phyloP scores from a whole-genome alignment of 1,139 yeast genomes.

The Pichia inconspicua region DNA sequence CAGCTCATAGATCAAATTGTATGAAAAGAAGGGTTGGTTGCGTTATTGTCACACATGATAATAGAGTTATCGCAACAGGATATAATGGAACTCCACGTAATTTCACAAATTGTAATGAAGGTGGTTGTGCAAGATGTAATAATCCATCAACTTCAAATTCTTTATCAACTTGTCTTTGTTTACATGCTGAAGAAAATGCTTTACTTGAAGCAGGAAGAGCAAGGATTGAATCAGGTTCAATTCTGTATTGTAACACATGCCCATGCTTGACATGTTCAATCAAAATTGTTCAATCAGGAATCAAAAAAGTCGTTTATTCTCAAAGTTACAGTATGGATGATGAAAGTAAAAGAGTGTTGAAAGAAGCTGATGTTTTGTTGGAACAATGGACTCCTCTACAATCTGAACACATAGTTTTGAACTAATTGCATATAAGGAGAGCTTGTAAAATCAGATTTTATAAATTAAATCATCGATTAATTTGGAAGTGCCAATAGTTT shows the following conservation, averaged over 20 bases:
- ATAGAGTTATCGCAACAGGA: constrained; percentile 88
- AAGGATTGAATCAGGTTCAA: constrained; percentile 56
- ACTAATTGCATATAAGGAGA: background rate
- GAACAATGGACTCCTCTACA: constrained; percentile 66
- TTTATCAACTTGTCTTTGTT: constrained; percentile 77
- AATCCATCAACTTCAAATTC: constrained; percentile 41
- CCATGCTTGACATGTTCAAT: constrained; percentile 96
- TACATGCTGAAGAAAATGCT: constrained; percentile 97
- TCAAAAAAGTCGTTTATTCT: constrained; percentile 87
- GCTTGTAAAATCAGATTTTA: too few relatives aligned
- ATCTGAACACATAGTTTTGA: constrained; percentile 13
- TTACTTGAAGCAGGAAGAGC: constrained; percentile 89
- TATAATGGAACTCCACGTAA: constrained; percentile 96
- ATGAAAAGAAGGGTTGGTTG: constrained; percentile 97
- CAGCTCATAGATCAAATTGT: constrained; percentile 87
- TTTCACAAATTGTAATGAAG: constrained; percentile 81
- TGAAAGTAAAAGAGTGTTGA: constrained; percentile 59
- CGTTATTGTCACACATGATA: constrained; percentile 71
- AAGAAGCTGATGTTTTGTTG: constrained; percentile 62
- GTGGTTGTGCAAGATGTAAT: constrained; percentile 89
- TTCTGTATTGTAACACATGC: constrained; percentile 88
- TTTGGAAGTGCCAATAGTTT: background rate
- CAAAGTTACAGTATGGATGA: constrained; percentile 90
- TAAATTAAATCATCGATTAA: background rate
- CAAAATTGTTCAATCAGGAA: constrained; percentile 89